phyloP scores from a whole-genome alignment of 371 early-diverging fungal species.

The Syncephalastrum racemosum region DNA sequence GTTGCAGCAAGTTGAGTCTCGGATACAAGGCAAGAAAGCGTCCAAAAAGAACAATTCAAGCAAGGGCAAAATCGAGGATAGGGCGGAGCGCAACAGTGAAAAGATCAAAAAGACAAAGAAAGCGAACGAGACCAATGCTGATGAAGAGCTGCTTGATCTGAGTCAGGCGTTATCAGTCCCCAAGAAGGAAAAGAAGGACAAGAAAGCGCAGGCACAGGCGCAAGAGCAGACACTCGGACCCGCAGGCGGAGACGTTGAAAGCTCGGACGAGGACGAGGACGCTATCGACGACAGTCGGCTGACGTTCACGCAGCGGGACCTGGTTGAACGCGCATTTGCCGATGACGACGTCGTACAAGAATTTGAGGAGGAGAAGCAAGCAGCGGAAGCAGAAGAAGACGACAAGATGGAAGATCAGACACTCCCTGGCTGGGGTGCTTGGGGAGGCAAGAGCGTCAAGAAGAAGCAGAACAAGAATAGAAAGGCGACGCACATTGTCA shows the following conservation, averaged over 20 bases:
- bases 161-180: slow-evolving; percentile 40
- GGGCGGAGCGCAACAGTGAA: slow-evolving; percentile 59
- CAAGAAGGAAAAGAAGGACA: slow-evolving; percentile 16
- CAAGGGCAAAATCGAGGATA: slow-evolving; percentile 52
- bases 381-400: slow-evolving; percentile 65
- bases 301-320: slow-evolving; percentile 79
- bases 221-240: slow-evolving; percentile 21
- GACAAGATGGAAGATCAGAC: slow-evolving; percentile 80
- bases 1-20: slow-evolving; percentile 54
- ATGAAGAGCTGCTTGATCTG: slow-evolving; percentile 58
- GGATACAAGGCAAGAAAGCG: slow-evolving; percentile 51
- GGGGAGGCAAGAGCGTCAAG: slow-evolving; percentile 81
- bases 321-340: slow-evolving; percentile 92
- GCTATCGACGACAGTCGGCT: slow-evolving; percentile 39
- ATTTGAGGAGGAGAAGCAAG: slow-evolving; percentile 85
- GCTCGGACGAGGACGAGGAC: slow-evolving; percentile 24
- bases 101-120: slow-evolving; percentile 54
- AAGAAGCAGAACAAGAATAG: slow-evolving; percentile 59
- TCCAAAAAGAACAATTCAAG: slow-evolving; percentile 53
- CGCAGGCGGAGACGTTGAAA: slow-evolving; percentile 16
- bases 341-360: slow-evolving; percentile 88
- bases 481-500: slow-evolving; percentile 41
- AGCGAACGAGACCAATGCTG: slow-evolving; percentile 45
- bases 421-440: slow-evolving; percentile 95
- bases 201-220: slow-evolving; percentile 6